Evolutionary conservation across 345 rosid species (phyloP).

Genomic region (Aquilaria yunnanensis): DNA sequence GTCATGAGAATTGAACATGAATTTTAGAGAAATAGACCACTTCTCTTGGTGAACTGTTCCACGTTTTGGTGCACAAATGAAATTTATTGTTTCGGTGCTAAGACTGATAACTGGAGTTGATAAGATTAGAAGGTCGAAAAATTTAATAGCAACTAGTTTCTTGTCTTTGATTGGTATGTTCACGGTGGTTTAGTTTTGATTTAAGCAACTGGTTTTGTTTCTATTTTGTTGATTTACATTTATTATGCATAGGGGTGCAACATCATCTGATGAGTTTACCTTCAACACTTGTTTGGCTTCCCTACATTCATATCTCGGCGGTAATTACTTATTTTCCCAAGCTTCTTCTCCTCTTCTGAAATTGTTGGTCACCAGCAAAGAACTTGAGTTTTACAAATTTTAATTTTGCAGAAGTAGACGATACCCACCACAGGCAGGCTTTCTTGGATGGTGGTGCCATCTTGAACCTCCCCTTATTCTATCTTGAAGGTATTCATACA

Average conservation of each 20-base stretch:
- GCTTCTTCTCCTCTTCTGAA: not conserved
- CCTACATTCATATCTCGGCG: slow-evolving; percentile 86
- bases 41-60: too few species aligned
- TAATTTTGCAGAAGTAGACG: slow-evolving; percentile 70
- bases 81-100: too few species aligned
- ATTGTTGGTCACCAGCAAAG: not conserved
- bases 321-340: slow-evolving; percentile 29
- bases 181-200: not conserved
- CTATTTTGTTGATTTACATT: not conserved
- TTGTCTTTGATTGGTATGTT: not conserved
- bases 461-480: slow-evolving; percentile 64
- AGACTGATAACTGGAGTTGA: too few species aligned
- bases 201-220: not conserved
- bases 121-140: not conserved
- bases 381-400: slow-evolving; percentile 6
- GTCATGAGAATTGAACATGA: too few species aligned
- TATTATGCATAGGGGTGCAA: slow-evolving; percentile 20
- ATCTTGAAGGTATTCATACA: slow-evolving; percentile 64
- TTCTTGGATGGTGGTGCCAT: slow-evolving; percentile 76
- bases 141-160: not conserved
- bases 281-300: slow-evolving; percentile 80
- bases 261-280: slow-evolving; percentile 33
- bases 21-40: too few species aligned
- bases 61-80: too few species aligned
- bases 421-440: slow-evolving; percentile 58